These are phyloP conservation scores for Hypomyces rosellus DNA, from an alignment of 2,329 filamentous ascomycete species.

Conservation along the genomic window DNA sequence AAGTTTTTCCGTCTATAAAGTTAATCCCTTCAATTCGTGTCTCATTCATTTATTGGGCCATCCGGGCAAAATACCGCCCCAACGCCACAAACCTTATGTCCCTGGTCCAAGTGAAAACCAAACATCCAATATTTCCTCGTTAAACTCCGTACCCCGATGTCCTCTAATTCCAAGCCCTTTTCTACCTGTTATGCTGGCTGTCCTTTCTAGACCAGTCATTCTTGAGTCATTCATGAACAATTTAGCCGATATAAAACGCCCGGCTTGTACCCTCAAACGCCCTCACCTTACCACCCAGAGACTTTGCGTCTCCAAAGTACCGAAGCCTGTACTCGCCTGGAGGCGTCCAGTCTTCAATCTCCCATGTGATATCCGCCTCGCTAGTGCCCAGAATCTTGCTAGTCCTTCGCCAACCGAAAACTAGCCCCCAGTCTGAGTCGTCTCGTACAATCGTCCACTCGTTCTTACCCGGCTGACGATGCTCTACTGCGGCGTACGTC, in stretches of 20 bases:
- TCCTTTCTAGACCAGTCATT: background rate
- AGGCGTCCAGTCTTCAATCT: slow-evolving; percentile 56
- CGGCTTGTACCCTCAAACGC: slow-evolving; percentile 63
- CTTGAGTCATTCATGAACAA: no score
- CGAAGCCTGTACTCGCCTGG: slow-evolving; percentile 65
- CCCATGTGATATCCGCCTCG: slow-evolving; percentile 70
- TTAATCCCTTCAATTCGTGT: no score
- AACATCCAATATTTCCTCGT: background rate
- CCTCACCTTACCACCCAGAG: slow-evolving; percentile 53
- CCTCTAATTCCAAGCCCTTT: background rate
- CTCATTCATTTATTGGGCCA: no score
- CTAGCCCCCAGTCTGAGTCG: slow-evolving; percentile 76
- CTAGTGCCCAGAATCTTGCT: slow-evolving; percentile 66
- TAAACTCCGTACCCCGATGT: background rate
- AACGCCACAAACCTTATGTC: no score
- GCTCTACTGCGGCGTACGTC: slow-evolving; percentile 72
- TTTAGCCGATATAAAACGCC: slow-evolving; percentile 33
- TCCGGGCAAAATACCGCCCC: no score
- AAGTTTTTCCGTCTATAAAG: no score
- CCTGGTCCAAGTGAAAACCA: background rate
- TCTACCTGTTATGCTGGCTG: background rate
- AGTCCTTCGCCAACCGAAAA: slow-evolving; percentile 72
- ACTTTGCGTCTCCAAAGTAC: slow-evolving; percentile 79
- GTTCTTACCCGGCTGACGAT: slow-evolving; percentile 14
- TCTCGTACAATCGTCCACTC: slow-evolving; percentile 62